Evolutionary conservation across 1,139 yeast genomes (phyloP).

Genomic region (Debaryomyces fabryi): DNA sequence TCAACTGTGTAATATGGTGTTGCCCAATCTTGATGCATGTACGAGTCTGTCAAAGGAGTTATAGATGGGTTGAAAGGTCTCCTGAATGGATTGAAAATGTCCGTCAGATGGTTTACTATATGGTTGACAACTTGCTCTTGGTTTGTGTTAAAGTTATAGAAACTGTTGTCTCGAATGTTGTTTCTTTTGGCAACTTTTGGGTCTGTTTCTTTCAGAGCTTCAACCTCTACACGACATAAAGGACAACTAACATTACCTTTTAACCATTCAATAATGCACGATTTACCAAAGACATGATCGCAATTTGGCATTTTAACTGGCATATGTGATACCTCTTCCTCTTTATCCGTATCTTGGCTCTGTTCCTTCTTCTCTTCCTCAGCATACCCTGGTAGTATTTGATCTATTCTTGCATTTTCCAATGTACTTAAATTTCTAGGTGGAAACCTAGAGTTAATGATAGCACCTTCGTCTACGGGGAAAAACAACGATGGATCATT

Average conservation of each 20-base stretch:
- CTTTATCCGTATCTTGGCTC: slow-evolving; percentile 15
- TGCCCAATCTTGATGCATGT: slow-evolving; percentile 43
- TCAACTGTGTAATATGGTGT: slow-evolving; percentile 22
- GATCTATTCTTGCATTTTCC: slow-evolving; percentile 27
- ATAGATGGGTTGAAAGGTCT: slow-evolving; percentile 40
- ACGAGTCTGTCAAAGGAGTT: slow-evolving; percentile 48
- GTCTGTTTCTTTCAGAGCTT: slow-evolving; percentile 27
- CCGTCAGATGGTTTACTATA: slow-evolving; percentile 35
- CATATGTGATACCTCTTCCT: slow-evolving; percentile 28
- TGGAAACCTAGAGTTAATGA: slow-evolving; percentile 39
- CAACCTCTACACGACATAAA: slow-evolving; percentile 48
- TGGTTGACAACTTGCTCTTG: slow-evolving; percentile 26
- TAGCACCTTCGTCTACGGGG: slow-evolving; percentile 38
- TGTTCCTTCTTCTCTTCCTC: slow-evolving; percentile 19
- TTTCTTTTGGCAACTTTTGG: slow-evolving; percentile 19
- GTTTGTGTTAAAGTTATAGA: slow-evolving; percentile 20
- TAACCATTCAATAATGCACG: slow-evolving; percentile 49
- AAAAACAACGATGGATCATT: slow-evolving; percentile 44
- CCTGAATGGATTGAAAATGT: slow-evolving; percentile 42
- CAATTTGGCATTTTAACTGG: slow-evolving; percentile 51
- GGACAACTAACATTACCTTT: slow-evolving; percentile 47
- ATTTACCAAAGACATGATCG: slow-evolving; percentile 44
- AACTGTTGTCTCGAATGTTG: slow-evolving; percentile 16
- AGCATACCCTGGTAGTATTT: slow-evolving; percentile 36
- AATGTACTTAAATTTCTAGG: slow-evolving; percentile 29